Conservation (phyloP, 371 early-diverging fungal species). For the Apophysomyces trapeziformis region DNA sequence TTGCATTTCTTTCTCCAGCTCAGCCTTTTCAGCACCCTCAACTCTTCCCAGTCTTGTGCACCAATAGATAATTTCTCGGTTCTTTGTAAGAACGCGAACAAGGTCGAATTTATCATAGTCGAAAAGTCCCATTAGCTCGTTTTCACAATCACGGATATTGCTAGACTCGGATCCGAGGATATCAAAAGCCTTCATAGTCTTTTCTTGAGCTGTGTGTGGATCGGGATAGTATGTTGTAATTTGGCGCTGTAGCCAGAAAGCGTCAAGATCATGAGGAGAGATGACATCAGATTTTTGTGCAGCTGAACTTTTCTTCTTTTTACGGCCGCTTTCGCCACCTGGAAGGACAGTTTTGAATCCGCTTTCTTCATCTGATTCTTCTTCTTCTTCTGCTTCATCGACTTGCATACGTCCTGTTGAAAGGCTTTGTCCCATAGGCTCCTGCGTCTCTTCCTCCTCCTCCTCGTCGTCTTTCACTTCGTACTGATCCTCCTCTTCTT, state of each 20-base stretch:
- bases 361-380: slow-evolving; percentile 50
- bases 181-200: slow-evolving; percentile 76
- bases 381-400: slow-evolving; percentile 34
- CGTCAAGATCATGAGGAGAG: slow-evolving; percentile 88
- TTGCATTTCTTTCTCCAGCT: slow-evolving; percentile 73
- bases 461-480: slow-evolving; percentile 65
- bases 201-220: slow-evolving; percentile 85
- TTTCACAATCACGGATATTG: slow-evolving; percentile 87
- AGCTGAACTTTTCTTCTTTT: slow-evolving; percentile 32
- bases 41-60: slow-evolving; percentile 87
- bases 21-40: slow-evolving; percentile 54
- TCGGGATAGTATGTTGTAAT: slow-evolving; percentile 83
- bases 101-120: slow-evolving; percentile 94
- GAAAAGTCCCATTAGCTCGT: slow-evolving; percentile 91
- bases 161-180: slow-evolving; percentile 71
- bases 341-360: slow-evolving; percentile 61
- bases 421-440: slow-evolving; percentile 6
- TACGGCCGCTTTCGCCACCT: slow-evolving; percentile 44
- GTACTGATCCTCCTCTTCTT: slow-evolving; percentile 62
- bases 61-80: slow-evolving; percentile 92
- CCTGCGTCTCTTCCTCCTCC: slow-evolving; percentile 41
- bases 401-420: slow-evolving; percentile 7
- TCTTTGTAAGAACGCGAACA: slow-evolving; percentile 84
- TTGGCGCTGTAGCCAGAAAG: slow-evolving; percentile 96
- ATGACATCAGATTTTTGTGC: slow-evolving; percentile 41